Base-by-base conservation (phyloP, 352 stramenopile genomes). In the Chrysophaeum taylorii region DNA sequence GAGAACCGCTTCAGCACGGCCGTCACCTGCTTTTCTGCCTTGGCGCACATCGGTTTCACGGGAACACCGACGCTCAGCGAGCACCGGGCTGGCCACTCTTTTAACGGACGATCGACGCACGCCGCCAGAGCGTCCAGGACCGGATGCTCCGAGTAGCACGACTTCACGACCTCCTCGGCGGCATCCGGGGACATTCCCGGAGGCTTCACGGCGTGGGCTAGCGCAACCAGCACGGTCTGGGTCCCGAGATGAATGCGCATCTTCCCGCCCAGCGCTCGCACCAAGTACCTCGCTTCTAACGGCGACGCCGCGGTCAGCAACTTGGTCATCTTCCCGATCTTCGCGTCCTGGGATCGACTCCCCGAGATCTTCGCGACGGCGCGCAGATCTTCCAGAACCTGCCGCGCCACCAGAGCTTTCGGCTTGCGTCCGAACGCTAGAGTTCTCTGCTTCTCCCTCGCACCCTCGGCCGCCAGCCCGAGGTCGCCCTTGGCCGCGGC, bases 41-140 rank as follows among this genome's bases (percentile, higher is more conserved):
- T 97, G 42, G 96, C 95, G 5, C 99, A 83, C 96, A 99, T 99
- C 9, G 96, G 96, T 36, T 89, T 92, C 36, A 99, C 93, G 0
- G 96, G 96, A 45, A 96, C 94, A n/a, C 94, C 94, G 0, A 94
- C 92, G 2, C 82, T 91, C 23, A 98, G 82, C 21, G 89, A 84
- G 75, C 95, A 99, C 16, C 61, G 48, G 31, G 74, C 69, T 62
- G 84, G 76, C 23, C 89, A 71, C 38, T 82, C 41, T 38, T 84
- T 54, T 25, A 92, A 67, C n/a, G 86, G 87, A 36, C 83, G 71
- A 4, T 79, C 78, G 29, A 90, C 69, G 4, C 91, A 93, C 69
- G 87, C 78, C 7, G 98, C 79, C 29, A 99, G 80, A 23, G 85
- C 80, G 70, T 98, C 93, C 75, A 96, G 98, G 72, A 89, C 96